Conservation (phyloP, 352 stramenopile genomes). For the Albugo laibachii region DNA sequence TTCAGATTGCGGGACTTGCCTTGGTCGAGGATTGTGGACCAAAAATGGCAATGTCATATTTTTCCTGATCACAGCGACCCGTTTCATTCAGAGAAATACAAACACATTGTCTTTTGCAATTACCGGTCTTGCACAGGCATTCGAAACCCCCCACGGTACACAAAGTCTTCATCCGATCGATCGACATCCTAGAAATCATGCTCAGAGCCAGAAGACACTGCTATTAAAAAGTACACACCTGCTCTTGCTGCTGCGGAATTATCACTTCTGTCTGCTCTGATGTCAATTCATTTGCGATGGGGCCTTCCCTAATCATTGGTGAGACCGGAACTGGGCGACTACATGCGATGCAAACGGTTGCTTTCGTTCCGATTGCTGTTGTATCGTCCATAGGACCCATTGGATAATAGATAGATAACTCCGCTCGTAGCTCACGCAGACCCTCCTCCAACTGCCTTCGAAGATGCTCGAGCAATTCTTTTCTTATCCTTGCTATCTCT, state of each 20-base stretch:
- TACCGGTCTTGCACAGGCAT: conserved; percentile 65
- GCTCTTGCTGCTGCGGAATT: conserved; percentile 4
- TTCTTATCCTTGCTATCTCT: not conserved
- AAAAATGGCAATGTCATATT: conserved; percentile 18
- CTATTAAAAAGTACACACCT: not conserved
- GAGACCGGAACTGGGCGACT: conserved; percentile 56
- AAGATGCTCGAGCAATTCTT: not conserved
- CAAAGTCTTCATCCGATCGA: conserved; percentile 47
- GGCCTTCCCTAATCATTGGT: conserved; percentile 7
- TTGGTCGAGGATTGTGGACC: not conserved
- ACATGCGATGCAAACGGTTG: conserved; percentile 65
- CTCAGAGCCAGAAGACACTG: not conserved
- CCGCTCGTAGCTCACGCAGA: conserved; percentile 33
- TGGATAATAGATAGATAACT: conserved; percentile 30
- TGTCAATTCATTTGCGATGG: not conserved
- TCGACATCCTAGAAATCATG: conserved; percentile 22
- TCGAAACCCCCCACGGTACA: conserved; percentile 63
- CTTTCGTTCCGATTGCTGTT: conserved; percentile 57
- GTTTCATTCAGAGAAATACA: conserved; percentile 4
- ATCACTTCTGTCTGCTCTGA: not conserved
- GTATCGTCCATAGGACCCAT: conserved; percentile 27
- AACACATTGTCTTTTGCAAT: conserved; percentile 5
- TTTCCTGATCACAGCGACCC: conserved; percentile 12
- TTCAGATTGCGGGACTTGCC: not conserved
- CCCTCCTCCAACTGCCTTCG: conserved; percentile 13